Conservation (phyloP, 345 rosid genomes). For the Conringia planisiliqua region DNA sequence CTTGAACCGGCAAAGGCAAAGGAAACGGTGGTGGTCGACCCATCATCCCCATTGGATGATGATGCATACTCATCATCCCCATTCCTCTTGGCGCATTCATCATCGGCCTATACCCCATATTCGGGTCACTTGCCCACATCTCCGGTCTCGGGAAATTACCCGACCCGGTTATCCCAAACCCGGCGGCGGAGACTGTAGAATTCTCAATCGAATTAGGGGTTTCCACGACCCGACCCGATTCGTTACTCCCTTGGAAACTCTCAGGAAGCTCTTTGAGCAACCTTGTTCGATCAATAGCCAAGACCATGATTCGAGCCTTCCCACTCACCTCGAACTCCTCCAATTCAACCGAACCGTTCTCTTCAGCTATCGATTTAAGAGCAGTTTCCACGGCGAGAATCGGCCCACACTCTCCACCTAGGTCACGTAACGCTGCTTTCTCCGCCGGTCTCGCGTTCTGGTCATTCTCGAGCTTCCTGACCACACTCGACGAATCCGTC, state of each 20-base stretch:
- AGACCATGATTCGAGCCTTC: slow-evolving; percentile 77
- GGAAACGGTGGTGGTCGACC: slow-evolving; percentile 36
- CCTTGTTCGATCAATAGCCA: slow-evolving; percentile 68
- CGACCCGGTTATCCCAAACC: slow-evolving; percentile 40
- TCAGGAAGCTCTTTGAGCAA: slow-evolving; percentile 79
- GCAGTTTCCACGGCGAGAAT: slow-evolving; percentile 81
- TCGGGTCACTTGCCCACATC: slow-evolving; percentile 56
- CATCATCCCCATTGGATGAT: slow-evolving; percentile 38
- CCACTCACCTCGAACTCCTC: slow-evolving; percentile 86
- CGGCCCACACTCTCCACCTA: slow-evolving; percentile 83
- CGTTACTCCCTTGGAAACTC: slow-evolving; percentile 39
- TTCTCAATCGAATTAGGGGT: slow-evolving; percentile 7
- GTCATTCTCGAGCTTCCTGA: slow-evolving; percentile 90
- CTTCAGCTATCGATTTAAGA: slow-evolving; percentile 79
- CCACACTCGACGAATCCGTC: slow-evolving; percentile 73
- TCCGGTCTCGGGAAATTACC: slow-evolving; percentile 48
- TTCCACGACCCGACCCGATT: slow-evolving; percentile 25
- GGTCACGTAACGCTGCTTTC: slow-evolving; percentile 71
- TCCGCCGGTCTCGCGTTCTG: slow-evolving; percentile 58
- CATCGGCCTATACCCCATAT: slow-evolving; percentile 47
- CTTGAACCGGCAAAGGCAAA: slow-evolving; percentile 37
- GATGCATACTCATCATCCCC: slow-evolving; percentile 52
- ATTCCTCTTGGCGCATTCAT: slow-evolving; percentile 42
- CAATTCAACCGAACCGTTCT: slow-evolving; percentile 71
- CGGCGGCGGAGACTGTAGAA: not conserved